Evolutionary conservation across 495 filamentous ascomycete species (phyloP).

Genomic region (Aspergillus egyptiacus): DNA sequence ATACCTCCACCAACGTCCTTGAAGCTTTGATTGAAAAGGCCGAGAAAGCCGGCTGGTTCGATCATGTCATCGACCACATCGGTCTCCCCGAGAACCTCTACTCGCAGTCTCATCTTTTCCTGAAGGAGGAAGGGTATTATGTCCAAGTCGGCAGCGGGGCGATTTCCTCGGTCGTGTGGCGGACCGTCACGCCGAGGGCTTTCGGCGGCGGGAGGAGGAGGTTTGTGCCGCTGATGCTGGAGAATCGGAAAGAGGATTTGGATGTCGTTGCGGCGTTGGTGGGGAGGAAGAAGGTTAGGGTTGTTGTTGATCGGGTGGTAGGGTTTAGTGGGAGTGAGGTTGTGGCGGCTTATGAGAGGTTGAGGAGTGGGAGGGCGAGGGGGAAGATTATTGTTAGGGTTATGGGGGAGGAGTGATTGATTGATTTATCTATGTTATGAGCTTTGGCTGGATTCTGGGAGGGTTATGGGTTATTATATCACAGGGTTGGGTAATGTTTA

Average conservation of each 20-base stretch:
- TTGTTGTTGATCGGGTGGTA: conserved; percentile 55
- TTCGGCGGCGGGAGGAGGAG: conserved; percentile 61
- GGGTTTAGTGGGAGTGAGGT: conserved; percentile 49
- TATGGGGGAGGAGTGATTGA: conserved; percentile 11
- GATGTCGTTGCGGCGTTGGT: conserved; percentile 54
- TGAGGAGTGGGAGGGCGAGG: conserved; percentile 55
- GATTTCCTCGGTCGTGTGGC: conserved; percentile 21
- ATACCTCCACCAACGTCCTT: conserved; percentile 49
- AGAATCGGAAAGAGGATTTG: conserved; percentile 42
- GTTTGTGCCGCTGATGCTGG: conserved; percentile 39
- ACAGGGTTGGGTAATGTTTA: too few species aligned
- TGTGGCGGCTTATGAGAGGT: conserved; percentile 55
- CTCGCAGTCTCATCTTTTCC: conserved; percentile 48
- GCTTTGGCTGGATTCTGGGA: too few species aligned
- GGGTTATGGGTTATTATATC: too few species aligned
- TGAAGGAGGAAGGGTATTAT: conserved; percentile 47
- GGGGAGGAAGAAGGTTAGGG: conserved; percentile 53
- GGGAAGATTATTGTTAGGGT: conserved; percentile 69
- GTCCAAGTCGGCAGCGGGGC: conserved; percentile 50
- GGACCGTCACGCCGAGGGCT: conserved; percentile 45
- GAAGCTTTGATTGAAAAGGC: conserved; percentile 33
- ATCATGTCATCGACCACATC: conserved; percentile 58
- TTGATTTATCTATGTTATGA: too few species aligned
- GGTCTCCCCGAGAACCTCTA: conserved; percentile 48
- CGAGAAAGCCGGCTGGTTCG: conserved; percentile 48